Evolutionary conservation across 1,139 yeast species (phyloP), one percentile per base, ranked within the genome.

Genomic region (Yamadazyma sp.): DNA sequence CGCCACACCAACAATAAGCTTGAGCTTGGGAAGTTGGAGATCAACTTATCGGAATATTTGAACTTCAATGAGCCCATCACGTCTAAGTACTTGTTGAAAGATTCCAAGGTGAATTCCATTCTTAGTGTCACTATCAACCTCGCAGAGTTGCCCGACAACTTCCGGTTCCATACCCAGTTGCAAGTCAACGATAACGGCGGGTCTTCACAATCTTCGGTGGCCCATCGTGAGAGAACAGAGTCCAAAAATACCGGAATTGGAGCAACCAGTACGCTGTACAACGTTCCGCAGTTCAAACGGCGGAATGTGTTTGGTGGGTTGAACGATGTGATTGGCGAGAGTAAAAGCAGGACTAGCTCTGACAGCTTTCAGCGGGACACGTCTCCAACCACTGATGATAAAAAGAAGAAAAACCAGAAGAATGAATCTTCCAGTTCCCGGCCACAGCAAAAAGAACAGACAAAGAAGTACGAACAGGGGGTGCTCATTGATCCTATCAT

Each of bases 91-190:
- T 62, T 90, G 38, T 64, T 90, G 33, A 82, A 82, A 49, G 77
- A 86, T 26, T 83, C 95, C 9, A 87, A 87, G 50, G 81, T 90
- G 16, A 90, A 92, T 57, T 82, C 95, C 4, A 82, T 89, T 31
- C 61, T 87, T 31, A 80, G 76, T 40, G 42, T 76, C 41, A 63
- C 73, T 1, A 53, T 73, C 6, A 60, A 53, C 11, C 51, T 70
- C 65, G 39, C 62, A 61, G 57, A 69, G 73, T 47, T 75, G 55
- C 56, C 73, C 59, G 57, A 73, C 50, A 48, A 71, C 41, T 55
- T 52, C 30, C 74, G 69, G 33, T 70, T 69, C 56, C 73, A 64
- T 47, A 70, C 76, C 11, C 71, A 61, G 41, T 52, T 69, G 30
- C 67, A 62, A 34, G 58, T 70, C 11, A 56, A 54, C 31, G 74